Evolutionary conservation across 2,329 filamentous ascomycete genomes (phyloP).

Genomic region (Cercospora beticola): DNA sequence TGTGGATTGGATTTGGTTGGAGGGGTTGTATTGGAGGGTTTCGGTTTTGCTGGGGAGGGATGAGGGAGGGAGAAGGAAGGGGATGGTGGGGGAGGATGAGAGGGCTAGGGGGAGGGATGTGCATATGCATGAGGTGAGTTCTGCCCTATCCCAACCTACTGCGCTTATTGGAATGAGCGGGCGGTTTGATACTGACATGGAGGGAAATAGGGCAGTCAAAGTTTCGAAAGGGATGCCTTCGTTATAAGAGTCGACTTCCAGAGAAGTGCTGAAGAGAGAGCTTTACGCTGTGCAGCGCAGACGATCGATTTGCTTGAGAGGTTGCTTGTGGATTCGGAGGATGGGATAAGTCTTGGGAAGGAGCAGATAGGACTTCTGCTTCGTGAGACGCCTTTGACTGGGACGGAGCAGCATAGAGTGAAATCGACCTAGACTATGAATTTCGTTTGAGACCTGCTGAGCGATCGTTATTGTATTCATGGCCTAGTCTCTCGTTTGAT

Average conservation of each 20-base stretch:
- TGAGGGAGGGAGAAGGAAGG: background rate
- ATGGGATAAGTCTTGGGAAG: conserved; percentile 6
- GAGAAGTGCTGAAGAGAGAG: conserved; percentile 9
- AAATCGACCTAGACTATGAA: background rate
- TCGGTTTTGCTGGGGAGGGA: background rate
- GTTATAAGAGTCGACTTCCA: conserved; percentile 18
- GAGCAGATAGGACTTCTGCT: conserved; percentile 11
- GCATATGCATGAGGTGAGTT: conserved; percentile 16
- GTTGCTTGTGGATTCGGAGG: conserved; percentile 3
- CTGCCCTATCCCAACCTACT: too few species aligned
- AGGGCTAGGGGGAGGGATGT: conserved; percentile 12
- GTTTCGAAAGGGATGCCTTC: conserved; percentile 11
- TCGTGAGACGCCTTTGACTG: conserved; percentile 10
- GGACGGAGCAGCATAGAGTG: conserved; percentile 13
- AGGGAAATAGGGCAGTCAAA: background rate
- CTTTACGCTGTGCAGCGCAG: background rate
- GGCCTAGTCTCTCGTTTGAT: background rate
- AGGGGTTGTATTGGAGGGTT: conserved; percentile 23
- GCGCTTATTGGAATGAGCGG: too few species aligned
- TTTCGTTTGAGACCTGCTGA: background rate
- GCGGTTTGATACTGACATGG: too few species aligned
- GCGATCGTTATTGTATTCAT: background rate
- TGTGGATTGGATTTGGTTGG: conserved; percentile 24
- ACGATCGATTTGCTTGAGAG: conserved; percentile 3
- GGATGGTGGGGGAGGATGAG: conserved; percentile 15